These are phyloP conservation scores for Puccinia polysora DNA, from an alignment of 1,284 basidiomycete species.

Conservation along the genomic window DNA sequence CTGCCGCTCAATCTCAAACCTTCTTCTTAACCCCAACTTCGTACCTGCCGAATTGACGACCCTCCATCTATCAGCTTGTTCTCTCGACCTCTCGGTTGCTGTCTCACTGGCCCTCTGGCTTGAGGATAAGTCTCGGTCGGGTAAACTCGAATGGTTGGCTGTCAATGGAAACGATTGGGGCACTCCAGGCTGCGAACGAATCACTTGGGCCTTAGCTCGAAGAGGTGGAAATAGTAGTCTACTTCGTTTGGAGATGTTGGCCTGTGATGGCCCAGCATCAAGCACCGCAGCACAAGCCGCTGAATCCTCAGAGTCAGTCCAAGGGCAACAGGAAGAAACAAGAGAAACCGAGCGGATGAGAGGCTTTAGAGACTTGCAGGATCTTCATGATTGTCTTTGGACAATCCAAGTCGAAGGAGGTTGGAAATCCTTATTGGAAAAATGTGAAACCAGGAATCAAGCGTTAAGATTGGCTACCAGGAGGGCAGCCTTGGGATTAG, in stretches of 20 bases:
- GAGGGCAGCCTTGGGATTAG: slow-evolving; percentile 15
- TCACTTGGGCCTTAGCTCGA: slow-evolving; percentile 23
- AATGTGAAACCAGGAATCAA: slow-evolving; percentile 25
- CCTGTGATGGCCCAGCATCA: slow-evolving; percentile 4
- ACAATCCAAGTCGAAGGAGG: slow-evolving; percentile 7
- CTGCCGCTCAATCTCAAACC: background rate
- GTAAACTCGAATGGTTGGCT: slow-evolving; percentile 13
- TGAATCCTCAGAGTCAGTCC: no score
- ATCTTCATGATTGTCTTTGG: background rate
- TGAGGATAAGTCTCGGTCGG: slow-evolving; percentile 6
- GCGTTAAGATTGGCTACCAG: slow-evolving; percentile 18
- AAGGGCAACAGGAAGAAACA: background rate
- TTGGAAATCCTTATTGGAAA: slow-evolving; percentile 9
- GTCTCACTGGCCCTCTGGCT: slow-evolving; percentile 22
- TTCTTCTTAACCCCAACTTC: slow-evolving; percentile 8
- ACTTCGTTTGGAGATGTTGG: slow-evolving; percentile 26
- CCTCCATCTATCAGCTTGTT: slow-evolving; percentile 34
- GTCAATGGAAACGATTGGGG: slow-evolving; percentile 37
- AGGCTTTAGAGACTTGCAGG: background rate
- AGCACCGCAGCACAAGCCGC: background rate
- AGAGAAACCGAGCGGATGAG: background rate
- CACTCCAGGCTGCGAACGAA: background rate
- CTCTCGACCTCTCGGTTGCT: slow-evolving; percentile 17
- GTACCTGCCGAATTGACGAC: slow-evolving; percentile 11
- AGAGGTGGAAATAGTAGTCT: slow-evolving; percentile 4